Conservation (phyloP, 306 rosid genomes). For the Fragaria iinumae region DNA sequence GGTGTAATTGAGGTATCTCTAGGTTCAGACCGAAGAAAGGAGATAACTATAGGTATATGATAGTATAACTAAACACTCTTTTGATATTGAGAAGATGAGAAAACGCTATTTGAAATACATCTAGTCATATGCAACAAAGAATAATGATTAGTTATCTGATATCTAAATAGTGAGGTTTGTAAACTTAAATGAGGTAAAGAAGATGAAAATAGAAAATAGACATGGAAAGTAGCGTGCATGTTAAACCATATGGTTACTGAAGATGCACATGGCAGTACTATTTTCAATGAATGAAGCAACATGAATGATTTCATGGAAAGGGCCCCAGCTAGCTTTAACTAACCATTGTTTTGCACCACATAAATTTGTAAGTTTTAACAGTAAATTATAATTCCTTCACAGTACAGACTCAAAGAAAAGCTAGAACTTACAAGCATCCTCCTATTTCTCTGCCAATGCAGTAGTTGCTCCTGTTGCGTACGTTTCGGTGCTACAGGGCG, state of each 20-base stretch:
- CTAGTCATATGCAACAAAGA: not conserved
- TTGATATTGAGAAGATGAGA: not conserved
- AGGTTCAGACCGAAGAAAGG: not conserved
- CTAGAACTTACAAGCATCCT: slow-evolving; percentile 85
- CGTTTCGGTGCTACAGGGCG: slow-evolving; percentile 88
- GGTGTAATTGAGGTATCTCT: not conserved
- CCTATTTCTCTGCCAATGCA: slow-evolving; percentile 98
- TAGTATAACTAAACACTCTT: not conserved
- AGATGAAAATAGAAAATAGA: not conserved
- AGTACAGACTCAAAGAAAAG: slow-evolving; percentile 9
- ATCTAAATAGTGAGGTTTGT: not conserved
- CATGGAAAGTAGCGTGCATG: too few relatives aligned
- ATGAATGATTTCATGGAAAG: not conserved
- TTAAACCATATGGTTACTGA: slow-evolving; percentile 1
- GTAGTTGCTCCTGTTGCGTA: slow-evolving; percentile 96
- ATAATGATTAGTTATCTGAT: not conserved
- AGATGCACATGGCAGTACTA: not conserved
- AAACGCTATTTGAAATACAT: slow-evolving; percentile 3
- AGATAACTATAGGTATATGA: not conserved
- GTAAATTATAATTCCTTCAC: not conserved
- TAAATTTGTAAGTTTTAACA: not conserved
- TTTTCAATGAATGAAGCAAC: not conserved
- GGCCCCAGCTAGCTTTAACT: not conserved
- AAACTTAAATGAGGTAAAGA: not conserved
- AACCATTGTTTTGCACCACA: not conserved